These are phyloP conservation scores for Emydomyces testavorans DNA, from an alignment of 2,329 filamentous ascomycete genomes.

Conservation along the genomic window DNA sequence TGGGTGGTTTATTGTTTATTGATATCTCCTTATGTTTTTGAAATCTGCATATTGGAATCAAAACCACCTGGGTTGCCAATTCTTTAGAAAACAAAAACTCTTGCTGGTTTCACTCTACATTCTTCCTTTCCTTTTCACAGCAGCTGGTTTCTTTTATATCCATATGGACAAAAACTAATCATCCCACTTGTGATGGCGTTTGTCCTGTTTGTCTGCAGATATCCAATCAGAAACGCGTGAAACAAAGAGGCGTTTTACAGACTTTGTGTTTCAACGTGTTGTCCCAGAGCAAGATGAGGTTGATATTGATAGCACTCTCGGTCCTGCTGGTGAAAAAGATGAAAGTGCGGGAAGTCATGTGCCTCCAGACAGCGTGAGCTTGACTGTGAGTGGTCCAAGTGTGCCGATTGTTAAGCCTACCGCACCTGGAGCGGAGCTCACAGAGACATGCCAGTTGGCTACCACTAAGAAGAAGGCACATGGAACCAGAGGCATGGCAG, in stretches of 20 bases:
- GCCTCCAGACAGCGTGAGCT: conserved; percentile 10
- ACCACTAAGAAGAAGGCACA: neutral
- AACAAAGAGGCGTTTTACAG: conserved; percentile 39
- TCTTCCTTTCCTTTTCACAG: neutral
- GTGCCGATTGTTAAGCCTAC: conserved; percentile 35
- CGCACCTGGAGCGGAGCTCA: conserved; percentile 33
- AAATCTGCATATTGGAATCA: too few relatives aligned
- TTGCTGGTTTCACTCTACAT: neutral
- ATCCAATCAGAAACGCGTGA: conserved; percentile 36
- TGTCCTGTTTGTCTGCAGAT: conserved; percentile 23
- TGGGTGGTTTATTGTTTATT: too few relatives aligned
- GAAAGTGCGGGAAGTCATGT: neutral
- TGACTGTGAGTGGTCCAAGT: conserved; percentile 16
- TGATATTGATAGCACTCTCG: neutral
- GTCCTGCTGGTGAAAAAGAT: neutral
- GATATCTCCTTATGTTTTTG: too few relatives aligned
- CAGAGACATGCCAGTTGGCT: conserved; percentile 24
- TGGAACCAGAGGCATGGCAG: neutral
- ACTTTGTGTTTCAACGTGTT: conserved; percentile 38
- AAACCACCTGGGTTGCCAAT: too few relatives aligned
- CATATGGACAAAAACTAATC: neutral
- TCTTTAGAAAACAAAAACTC: too few relatives aligned
- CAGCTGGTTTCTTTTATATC: neutral
- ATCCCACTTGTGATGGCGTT: neutral
- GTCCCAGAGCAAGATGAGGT: conserved; percentile 13